Evolutionary conservation across 2,329 filamentous ascomycete species (phyloP).

Genomic region (Trematosphaeria pertusa): DNA sequence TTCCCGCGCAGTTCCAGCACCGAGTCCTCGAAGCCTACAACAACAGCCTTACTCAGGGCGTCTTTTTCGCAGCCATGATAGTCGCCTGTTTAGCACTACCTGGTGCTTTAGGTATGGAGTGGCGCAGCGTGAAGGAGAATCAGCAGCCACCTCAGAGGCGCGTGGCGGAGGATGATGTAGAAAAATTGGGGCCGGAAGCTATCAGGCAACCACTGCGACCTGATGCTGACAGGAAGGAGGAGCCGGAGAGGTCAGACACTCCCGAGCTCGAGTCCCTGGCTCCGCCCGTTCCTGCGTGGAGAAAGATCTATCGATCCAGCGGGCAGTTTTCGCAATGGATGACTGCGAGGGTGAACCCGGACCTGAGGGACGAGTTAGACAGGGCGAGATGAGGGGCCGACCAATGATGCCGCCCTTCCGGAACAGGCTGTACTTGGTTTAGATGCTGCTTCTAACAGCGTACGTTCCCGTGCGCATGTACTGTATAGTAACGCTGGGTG

Average conservation of each 20-base stretch:
- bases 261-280: slow-evolving; percentile 1
- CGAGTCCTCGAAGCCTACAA: slow-evolving; percentile 39
- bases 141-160: neutral
- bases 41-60: slow-evolving; percentile 34
- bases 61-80: slow-evolving; percentile 66
- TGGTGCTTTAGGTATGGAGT: slow-evolving; percentile 65
- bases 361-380: slow-evolving; percentile 24
- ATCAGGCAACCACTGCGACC: neutral
- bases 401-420: too few species aligned
- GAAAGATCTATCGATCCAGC: slow-evolving; percentile 27
- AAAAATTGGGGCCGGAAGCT: slow-evolving; percentile 10
- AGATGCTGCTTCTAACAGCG: too few species aligned
- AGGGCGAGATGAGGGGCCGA: slow-evolving; percentile 1
- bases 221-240: slow-evolving; percentile 6
- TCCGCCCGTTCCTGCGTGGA: slow-evolving; percentile 21
- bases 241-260: slow-evolving; percentile 1
- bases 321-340: slow-evolving; percentile 33
- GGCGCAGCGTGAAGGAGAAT: slow-evolving; percentile 68
- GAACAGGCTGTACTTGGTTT: too few species aligned
- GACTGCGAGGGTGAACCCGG: slow-evolving; percentile 33
- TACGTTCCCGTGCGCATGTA: too few species aligned
- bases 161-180: slow-evolving; percentile 14
- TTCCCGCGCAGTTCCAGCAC: slow-evolving; percentile 21
- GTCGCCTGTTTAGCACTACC: slow-evolving; percentile 62
- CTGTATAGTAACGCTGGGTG: too few species aligned